phyloP scores from a whole-genome alignment of 208 protist species.

The Wallacemonas sp. region DNA sequence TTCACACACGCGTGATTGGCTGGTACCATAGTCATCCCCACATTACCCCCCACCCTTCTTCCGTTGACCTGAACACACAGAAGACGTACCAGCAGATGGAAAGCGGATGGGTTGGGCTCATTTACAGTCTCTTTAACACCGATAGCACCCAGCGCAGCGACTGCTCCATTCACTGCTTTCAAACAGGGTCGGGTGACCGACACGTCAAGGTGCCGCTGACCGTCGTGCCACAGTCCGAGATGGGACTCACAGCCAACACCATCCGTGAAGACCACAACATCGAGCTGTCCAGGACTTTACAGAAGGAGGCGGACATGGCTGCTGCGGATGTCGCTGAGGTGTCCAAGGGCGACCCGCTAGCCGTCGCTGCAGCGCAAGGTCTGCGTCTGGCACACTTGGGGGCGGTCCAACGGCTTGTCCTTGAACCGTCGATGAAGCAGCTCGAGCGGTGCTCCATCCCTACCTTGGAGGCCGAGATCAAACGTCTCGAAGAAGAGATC shows the following conservation, averaged over 20 bases:
- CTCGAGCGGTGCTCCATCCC: conserved; percentile 33
- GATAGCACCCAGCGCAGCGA: conserved; percentile 29
- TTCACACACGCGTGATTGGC: conserved; percentile 57
- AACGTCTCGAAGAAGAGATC: conserved; percentile 41
- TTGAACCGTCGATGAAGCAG: conserved; percentile 31
- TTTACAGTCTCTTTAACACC: conserved; percentile 83
- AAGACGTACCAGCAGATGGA: conserved; percentile 73
- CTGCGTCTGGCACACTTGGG: conserved; percentile 46
- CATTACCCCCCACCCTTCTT: conserved; percentile 69
- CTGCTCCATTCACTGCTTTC: conserved; percentile 71
- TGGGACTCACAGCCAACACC: conserved; percentile 15
- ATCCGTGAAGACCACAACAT: conserved; percentile 6
- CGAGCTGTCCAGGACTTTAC: background rate
- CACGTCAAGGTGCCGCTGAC: conserved; percentile 53
- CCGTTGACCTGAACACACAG: conserved; percentile 79
- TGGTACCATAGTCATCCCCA: conserved; percentile 92
- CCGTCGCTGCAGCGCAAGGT: conserved; percentile 32
- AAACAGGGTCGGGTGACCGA: conserved; percentile 35
- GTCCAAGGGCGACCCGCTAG: conserved; percentile 20
- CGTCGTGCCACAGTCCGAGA: conserved; percentile 20
- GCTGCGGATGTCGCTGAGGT: conserved; percentile 13
- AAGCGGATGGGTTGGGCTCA: conserved; percentile 80
- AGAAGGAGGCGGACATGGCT: background rate
- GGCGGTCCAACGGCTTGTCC: conserved; percentile 41
- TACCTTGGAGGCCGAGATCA: conserved; percentile 39